Conservation (phyloP, 176 grass and related monocot genomes). For the Thinopyrum elongatum region DNA sequence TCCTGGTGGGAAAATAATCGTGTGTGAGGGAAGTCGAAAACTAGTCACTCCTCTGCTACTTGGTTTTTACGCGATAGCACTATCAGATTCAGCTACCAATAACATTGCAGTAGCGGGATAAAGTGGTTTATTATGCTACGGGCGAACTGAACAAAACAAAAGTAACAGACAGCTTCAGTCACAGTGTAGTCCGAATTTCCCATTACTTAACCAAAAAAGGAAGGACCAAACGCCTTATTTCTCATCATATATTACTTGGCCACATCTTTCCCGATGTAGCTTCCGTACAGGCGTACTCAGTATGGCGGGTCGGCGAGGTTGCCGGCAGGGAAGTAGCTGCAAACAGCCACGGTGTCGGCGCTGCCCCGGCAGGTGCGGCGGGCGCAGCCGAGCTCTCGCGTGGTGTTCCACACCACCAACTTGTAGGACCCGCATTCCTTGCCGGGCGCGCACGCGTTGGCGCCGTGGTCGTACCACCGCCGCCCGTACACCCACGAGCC, state of each 20-base stretch:
- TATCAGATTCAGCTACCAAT: too few species aligned
- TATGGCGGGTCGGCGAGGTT: constrained; percentile 30
- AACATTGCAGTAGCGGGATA: too few species aligned
- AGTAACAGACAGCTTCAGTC: neutral
- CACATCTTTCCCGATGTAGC: neutral
- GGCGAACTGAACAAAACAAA: neutral
- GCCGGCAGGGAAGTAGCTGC: constrained; percentile 44
- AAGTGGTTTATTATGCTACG: too few species aligned
- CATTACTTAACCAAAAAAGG: neutral
- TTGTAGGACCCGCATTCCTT: neutral
- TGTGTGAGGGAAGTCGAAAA: too few species aligned
- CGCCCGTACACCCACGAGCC: neutral
- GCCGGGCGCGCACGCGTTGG: neutral
- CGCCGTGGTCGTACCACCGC: constrained; percentile 16
- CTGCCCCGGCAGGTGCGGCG: neutral
- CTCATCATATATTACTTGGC: neutral
- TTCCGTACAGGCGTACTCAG: neutral
- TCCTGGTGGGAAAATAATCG: too few species aligned
- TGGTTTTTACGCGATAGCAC: too few species aligned
- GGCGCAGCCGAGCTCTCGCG: constrained; percentile 12
- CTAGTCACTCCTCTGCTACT: too few species aligned
- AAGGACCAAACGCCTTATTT: neutral
- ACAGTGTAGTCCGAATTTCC: neutral
- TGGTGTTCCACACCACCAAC: neutral
- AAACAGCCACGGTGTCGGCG: constrained; percentile 11